Conservation (phyloP, 2,329 filamentous ascomycete species). For the Cordyceps fumosorosea region DNA sequence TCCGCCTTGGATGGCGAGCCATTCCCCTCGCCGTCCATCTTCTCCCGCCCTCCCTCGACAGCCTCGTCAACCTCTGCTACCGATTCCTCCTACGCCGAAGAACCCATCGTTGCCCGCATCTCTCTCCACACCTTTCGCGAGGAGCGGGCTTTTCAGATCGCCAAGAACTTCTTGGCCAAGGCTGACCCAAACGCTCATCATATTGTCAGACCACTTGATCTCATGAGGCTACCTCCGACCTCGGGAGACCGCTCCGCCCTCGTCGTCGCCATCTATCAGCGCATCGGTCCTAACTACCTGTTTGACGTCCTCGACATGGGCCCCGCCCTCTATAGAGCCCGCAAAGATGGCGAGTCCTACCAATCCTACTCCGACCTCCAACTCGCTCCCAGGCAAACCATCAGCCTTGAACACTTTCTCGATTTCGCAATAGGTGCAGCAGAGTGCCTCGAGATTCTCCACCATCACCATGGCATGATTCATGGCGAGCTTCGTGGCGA, state of each 20-base stretch:
- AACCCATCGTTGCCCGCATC: conserved; percentile 70
- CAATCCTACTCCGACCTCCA: conserved; percentile 37
- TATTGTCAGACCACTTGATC: conserved; percentile 73
- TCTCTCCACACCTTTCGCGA: conserved; percentile 77
- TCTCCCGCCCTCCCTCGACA: conserved; percentile 23
- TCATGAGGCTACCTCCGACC: conserved; percentile 63
- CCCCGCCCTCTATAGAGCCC: conserved; percentile 60
- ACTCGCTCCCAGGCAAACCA: conserved; percentile 48
- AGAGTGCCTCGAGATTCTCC: conserved; percentile 82
- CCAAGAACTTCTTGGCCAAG: conserved; percentile 62
- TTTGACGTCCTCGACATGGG: conserved; percentile 68
- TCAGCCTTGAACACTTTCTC: conserved; percentile 71
- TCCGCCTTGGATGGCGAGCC: conserved; percentile 30
- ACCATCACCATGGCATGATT: conserved; percentile 78
- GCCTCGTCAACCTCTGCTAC: conserved; percentile 28
- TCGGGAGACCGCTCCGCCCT: conserved; percentile 65
- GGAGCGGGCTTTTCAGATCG: conserved; percentile 81
- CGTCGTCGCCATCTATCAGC: conserved; percentile 74
- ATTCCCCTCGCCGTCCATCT: conserved; percentile 24
- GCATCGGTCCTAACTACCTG: conserved; percentile 68
- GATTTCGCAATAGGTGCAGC: conserved; percentile 87
- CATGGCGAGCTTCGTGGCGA: conserved; percentile 89
- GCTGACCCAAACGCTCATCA: conserved; percentile 68
- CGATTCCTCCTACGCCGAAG: conserved; percentile 52
- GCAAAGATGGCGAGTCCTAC: conserved; percentile 45